Evolutionary conservation across 495 filamentous ascomycete genomes (phyloP), one percentile per base, ranked within the genome.

Genomic region (Aspergillus saccharolyticus): DNA sequence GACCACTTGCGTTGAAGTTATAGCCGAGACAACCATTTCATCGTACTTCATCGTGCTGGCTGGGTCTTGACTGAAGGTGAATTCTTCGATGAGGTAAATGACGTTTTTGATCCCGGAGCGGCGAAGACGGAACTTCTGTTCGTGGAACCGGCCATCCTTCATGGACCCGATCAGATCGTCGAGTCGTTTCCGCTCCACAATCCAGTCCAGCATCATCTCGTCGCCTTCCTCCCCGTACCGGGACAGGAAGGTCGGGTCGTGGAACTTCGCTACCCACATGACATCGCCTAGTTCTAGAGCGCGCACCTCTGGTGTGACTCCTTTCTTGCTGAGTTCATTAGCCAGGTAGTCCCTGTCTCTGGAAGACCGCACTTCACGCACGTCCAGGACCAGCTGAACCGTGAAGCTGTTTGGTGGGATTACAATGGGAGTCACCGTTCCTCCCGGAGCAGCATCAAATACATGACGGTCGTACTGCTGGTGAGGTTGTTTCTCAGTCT

Each of bases 71-170:
- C 80, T 76, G 60, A 90, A 76, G 16, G 76, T 54, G 61, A 82
- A 85, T 57, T 93, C 86, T 63, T 95, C 90, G 51, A 94, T 78
- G n/a, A 95, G 72, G 62, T 94, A 95, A 46, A 89, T 78, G 24
- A 94, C 84, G 54, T 92, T 88, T 55, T 80, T 83, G 25, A 92
- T 74, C 1, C 89, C 89, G 0, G 83, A 86, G 53, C 84, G 84
- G 42, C 78, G 78, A 3, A 93, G 78, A 1, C 90, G 85, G 61
- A 91, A 93, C 62, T 95, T 94, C 60, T 95, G 90, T 63, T 95
- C 90, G 61, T 86, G 86, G 63, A 91, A 94, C 0, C 90, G 83
- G 0, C 89, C 88, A 52, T 94, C 90, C 67, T 87, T 91, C 66
- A 94, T 89, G 46, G 86, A 90, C 22, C 80, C 74, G 8, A 94